Conservation (phyloP, 176 grass and related monocot genomes). For the Puccinellia tenuiflora region DNA sequence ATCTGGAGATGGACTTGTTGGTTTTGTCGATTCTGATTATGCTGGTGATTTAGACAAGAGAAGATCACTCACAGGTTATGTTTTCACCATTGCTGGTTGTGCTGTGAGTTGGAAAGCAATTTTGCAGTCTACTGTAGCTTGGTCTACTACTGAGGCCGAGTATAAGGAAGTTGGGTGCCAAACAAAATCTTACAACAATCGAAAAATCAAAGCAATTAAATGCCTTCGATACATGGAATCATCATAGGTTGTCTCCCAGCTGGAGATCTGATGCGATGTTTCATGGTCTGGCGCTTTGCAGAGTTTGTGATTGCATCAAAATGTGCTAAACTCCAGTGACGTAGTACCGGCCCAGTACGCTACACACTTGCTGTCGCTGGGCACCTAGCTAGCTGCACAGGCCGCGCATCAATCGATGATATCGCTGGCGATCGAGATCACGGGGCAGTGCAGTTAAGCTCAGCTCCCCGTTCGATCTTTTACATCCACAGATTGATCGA, state of each 20-base stretch:
- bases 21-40: too few species aligned
- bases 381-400: background rate
- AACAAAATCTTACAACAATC: background rate
- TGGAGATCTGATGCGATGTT: slow-evolving; percentile 25
- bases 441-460: background rate
- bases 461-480: slow-evolving; percentile 15
- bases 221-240: background rate
- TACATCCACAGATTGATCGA: background rate
- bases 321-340: slow-evolving; percentile 17
- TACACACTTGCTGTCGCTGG: background rate
- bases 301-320: slow-evolving; percentile 19
- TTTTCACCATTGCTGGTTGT: too few species aligned
- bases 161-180: background rate
- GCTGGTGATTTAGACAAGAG: too few species aligned
- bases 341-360: background rate
- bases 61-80: too few species aligned
- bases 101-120: too few species aligned
- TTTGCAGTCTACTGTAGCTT: too few species aligned
- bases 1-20: too few species aligned
- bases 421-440: background rate
- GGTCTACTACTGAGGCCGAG: too few species aligned
- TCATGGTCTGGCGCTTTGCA: slow-evolving; percentile 16
- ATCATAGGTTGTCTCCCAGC: background rate
- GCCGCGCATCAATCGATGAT: background rate
- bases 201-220: background rate